phyloP scores from a whole-genome alignment of 257 asterid species.

The Catharanthus roseus region DNA sequence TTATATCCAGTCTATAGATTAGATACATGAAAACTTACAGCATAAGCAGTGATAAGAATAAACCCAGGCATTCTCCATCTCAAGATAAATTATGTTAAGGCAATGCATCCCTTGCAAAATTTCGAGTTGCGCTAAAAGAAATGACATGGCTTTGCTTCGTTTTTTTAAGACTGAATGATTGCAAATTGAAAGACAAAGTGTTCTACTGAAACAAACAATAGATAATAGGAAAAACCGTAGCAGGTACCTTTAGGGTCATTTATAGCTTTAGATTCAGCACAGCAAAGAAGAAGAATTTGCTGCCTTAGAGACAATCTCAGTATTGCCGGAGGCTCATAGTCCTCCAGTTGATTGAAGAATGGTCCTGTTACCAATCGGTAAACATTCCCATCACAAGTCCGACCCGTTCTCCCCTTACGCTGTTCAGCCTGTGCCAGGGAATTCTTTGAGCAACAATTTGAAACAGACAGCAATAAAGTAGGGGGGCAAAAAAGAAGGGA shows the following conservation, averaged over 20 bases:
- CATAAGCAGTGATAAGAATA: background rate
- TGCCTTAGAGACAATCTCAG: slow-evolving; percentile 68
- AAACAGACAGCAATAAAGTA: background rate
- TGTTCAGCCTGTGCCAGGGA: slow-evolving; percentile 70
- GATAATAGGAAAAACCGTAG: slow-evolving; percentile 9
- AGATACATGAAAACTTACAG: background rate
- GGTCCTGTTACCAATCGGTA: slow-evolving; percentile 77
- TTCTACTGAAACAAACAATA: background rate
- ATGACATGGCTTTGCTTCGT: background rate
- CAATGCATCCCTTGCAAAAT: background rate
- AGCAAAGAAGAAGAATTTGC: slow-evolving; percentile 75
- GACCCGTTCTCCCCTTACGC: slow-evolving; percentile 92
- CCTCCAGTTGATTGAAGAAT: slow-evolving; percentile 63
- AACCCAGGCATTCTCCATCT: background rate
- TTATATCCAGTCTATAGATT: background rate
- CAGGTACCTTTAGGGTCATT: slow-evolving; percentile 83
- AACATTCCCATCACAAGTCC: slow-evolving; percentile 87
- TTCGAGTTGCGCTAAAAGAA: background rate
- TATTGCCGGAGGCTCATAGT: slow-evolving; percentile 82
- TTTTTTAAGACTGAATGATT: background rate
- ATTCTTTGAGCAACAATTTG: slow-evolving; percentile 14
- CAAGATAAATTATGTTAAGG: background rate
- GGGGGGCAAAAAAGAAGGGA: background rate
- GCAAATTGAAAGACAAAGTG: background rate
- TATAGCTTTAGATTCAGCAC: slow-evolving; percentile 84